Base-by-base conservation (phyloP, 1,139 yeast species). In the Magnusiomyces fungicola region DNA sequence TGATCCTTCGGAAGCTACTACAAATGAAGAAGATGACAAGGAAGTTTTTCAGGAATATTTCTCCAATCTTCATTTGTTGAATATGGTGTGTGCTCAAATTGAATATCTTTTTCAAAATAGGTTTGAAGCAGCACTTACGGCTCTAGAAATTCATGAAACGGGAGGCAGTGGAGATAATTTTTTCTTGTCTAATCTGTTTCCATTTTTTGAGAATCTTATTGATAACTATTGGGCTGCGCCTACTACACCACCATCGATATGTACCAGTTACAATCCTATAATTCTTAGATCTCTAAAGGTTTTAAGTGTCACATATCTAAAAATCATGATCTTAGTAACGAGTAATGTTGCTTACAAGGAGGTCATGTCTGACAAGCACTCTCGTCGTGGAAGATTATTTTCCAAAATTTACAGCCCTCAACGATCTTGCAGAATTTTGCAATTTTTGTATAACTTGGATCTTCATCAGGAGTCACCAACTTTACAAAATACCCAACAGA, bases 271-370 rank as follows among this genome's bases (percentile, higher is more conserved):
- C 34, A 40, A 40, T 25, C 33, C 10, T 12, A n/a, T 25, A 16
- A 19, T 40, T n/a, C 34, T 40, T 40, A 25, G 21, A 7, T 25
- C 49, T 16, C 23, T 46, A 16, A 38, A 45, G n/a, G 48, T 43
- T 1, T 37, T 48, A 16, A 27, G 45, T 18, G 39, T 52, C 19
- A 22, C 49, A 3, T 38, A 47, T 14, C 45, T 54, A 29, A 53
- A 56, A 22, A 42, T 54, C 9, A 45, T 56, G 32, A 56, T 57
- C 43, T 44, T 55, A 2, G 30, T 56, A 10, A 56, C 57, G 4
- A 49, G 59, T 5, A 47, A 50, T 30, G 43, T 40, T 27, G 49
- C 30, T 34, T 47, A 47, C 24, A 34, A 41, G 4, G 48, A 48
- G 32, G 43, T 39, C 3, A 29, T 41, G 3, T 27, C 29, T 2